These are phyloP conservation scores for Brasenia schreberi DNA, from an alignment of 164 flowering plant species.

Conservation along the genomic window DNA sequence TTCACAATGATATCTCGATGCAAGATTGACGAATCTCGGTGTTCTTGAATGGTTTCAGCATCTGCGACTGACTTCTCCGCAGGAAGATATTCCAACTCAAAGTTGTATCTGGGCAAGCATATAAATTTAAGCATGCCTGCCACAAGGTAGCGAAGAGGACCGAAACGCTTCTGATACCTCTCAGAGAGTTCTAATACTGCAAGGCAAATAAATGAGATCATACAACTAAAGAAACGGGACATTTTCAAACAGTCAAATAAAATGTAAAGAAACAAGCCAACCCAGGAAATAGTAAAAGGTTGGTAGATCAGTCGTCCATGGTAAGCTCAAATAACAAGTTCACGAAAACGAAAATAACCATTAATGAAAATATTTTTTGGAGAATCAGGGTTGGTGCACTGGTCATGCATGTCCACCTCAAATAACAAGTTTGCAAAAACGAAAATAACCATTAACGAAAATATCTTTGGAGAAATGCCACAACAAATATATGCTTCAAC, in stretches of 20 bases:
- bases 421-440: no score
- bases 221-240: no score
- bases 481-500: no score
- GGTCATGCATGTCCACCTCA: no score
- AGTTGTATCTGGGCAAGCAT: neutral
- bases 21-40: constrained; percentile 60
- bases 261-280: neutral
- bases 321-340: no score
- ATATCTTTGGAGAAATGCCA: no score
- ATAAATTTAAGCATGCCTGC: constrained; percentile 2
- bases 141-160: constrained; percentile 11
- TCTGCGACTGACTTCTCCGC: neutral
- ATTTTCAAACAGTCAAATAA: neutral
- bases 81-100: constrained; percentile 2
- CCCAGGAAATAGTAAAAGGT: neutral
- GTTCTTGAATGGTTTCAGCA: constrained; percentile 25
- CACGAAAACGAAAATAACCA: no score
- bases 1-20: constrained; percentile 79
- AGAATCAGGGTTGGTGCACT: no score
- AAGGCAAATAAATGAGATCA: no score
- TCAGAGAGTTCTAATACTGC: constrained; percentile 87
- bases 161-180: constrained; percentile 1
- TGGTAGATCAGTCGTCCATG: no score
- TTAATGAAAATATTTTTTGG: no score
- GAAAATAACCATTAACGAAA: no score